Conservation (phyloP, 305 asterid genomes). For the Plantago coronopus region DNA sequence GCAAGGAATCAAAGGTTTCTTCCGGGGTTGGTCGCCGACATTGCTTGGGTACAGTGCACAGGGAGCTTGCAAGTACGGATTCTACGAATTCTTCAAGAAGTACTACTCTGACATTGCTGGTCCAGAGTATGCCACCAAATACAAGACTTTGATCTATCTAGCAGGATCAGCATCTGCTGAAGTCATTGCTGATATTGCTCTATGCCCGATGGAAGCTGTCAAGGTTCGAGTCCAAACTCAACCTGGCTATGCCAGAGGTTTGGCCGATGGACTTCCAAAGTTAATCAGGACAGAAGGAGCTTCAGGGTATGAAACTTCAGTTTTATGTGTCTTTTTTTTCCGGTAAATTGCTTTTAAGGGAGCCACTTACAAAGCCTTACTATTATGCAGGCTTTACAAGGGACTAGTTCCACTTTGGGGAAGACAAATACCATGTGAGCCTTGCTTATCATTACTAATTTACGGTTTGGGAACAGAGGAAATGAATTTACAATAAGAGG, state of each 20-base stretch:
- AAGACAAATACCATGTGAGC: slow-evolving; percentile 91
- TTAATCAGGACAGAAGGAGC: slow-evolving; percentile 73
- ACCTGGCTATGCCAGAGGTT: slow-evolving; percentile 83
- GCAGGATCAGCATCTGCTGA: slow-evolving; percentile 94
- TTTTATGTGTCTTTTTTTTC: background rate
- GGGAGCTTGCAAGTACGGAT: slow-evolving; percentile 82
- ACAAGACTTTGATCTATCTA: slow-evolving; percentile 71
- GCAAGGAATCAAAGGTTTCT: slow-evolving; percentile 67
- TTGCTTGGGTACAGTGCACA: slow-evolving; percentile 79
- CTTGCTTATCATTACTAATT: background rate
- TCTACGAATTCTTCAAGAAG: slow-evolving; percentile 83
- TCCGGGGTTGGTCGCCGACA: slow-evolving; percentile 83
- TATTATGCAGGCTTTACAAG: slow-evolving; percentile 63
- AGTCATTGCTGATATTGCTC: slow-evolving; percentile 68
- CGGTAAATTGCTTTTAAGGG: background rate
- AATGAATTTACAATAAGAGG: too few species aligned
- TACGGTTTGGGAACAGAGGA: too few species aligned
- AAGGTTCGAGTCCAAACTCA: slow-evolving; percentile 97
- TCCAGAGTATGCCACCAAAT: slow-evolving; percentile 66
- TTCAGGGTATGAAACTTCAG: slow-evolving; percentile 43
- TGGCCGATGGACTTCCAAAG: slow-evolving; percentile 91
- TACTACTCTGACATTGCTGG: slow-evolving; percentile 82
- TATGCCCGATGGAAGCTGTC: slow-evolving; percentile 89
- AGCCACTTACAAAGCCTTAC: background rate
- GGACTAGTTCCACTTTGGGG: slow-evolving; percentile 97